These are phyloP conservation scores for Massospora cicadina DNA, from an alignment of 371 early-diverging fungal genomes.

Conservation along the genomic window DNA sequence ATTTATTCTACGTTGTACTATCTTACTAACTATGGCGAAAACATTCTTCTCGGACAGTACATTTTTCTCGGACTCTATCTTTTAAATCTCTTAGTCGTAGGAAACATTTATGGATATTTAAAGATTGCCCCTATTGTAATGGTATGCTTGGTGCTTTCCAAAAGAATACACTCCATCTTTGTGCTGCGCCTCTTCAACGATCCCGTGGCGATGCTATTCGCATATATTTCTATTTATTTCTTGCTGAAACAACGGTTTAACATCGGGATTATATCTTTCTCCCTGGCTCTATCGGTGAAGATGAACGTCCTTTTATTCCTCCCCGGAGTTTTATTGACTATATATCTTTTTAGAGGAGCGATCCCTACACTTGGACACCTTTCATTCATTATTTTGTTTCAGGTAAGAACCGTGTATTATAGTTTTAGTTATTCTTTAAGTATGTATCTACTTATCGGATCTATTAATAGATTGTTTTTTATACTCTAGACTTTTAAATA, in stretches of 20 bases:
- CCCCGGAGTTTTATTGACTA: conserved; percentile 59
- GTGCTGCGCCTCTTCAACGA: conserved; percentile 84
- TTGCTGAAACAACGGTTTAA: conserved; percentile 32
- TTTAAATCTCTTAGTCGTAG: conserved; percentile 35
- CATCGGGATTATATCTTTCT: conserved; percentile 34
- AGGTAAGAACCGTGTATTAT: no score
- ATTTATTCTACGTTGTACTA: conserved; percentile 50
- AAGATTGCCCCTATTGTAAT: conserved; percentile 40
- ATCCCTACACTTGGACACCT: conserved; percentile 28
- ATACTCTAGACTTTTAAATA: not conserved
- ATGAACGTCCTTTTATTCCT: conserved; percentile 84
- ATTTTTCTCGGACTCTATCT: conserved; percentile 61
- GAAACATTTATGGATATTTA: conserved; percentile 34
- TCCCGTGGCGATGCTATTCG: conserved; percentile 63
- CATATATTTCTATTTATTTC: conserved; percentile 39
- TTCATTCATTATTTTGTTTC: not conserved
- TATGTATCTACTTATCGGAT: not conserved
- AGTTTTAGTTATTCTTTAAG: not conserved
- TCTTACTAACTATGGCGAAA: conserved; percentile 43
- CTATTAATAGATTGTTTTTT: not conserved
- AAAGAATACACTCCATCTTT: conserved; percentile 78
- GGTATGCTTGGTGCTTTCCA: conserved; percentile 42
- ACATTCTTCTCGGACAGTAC: conserved; percentile 57
- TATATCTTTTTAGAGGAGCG: conserved; percentile 39
- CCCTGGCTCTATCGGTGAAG: conserved; percentile 73